Evolutionary conservation across 2,329 filamentous ascomycete species (phyloP), one percentile per base, ranked within the genome.

Genomic region (Monosporascus sp.): DNA sequence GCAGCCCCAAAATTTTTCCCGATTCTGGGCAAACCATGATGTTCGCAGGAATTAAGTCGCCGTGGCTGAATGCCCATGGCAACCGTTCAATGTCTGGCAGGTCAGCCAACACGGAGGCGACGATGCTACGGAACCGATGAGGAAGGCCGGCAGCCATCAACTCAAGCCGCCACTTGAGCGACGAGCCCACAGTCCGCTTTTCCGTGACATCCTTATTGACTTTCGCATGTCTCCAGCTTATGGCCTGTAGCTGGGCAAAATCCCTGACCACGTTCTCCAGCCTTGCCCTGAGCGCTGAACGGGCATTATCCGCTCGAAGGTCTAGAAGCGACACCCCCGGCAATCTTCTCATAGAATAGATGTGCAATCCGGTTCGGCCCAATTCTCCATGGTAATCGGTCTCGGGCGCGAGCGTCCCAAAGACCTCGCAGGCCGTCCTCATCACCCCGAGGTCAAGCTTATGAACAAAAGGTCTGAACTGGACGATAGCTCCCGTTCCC

Each of bases 1-100:
- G 72, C 1, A 87, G 54, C 1, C 83, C 85, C 0, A 62, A 71
- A 7, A 86, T 62, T 3, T 59, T 51, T 51, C 78, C 79, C 0
- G 72, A 72, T 1, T 66, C 52, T 0, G 68, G 60, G 50, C 76
- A 68, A 0, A 84, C 71, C 61, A 86, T 73, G 44, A 87, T 74
- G 55, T 87, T 87, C 2, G 73, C 72, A 0, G 80, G 72, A 0
- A 83, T 68, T 5, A 86, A 67, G 59, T 87, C 84, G 0, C 84
- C 84, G 51, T 87, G 84, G 6, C 76, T 85, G 11, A 87, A 64
- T 4, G 78, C 75, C 69, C 82, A 78, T 0, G 81, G 80, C 4
- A 82, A 67, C 7, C 52, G 53, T 53, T 75, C 69, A 24, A 80
- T 71, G 2, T 60, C 55, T 3, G 59, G 59, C 15, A 77, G 51